A percentile compares a stretch with the other conserved stretches of the same genome.
These are phyloP conservation scores for Heliamphora exappendiculata DNA, from an alignment of 148 eudicot genomes.

Conservation along the genomic window DNA sequence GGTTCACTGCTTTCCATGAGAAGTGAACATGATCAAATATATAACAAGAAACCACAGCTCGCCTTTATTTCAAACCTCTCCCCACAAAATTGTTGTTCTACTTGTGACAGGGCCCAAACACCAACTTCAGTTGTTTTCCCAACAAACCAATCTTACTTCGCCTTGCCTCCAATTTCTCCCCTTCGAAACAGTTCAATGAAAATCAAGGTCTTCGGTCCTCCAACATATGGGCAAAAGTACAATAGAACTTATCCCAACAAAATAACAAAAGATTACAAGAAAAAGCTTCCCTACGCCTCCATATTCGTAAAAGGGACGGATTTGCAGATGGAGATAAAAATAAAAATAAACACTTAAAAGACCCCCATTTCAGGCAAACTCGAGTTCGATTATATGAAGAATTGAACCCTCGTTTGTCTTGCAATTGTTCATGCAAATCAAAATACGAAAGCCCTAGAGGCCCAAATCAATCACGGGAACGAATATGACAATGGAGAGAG, in stretches of 20 bases:
- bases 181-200: too few species aligned
- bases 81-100: background rate
- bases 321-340: constrained; percentile 9
- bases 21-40: constrained; percentile 50
- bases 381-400: background rate
- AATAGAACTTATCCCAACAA: too few species aligned
- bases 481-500: background rate
- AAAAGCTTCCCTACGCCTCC: constrained; percentile 19
- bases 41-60: constrained; percentile 14
- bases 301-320: constrained; percentile 18
- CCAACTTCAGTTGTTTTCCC: background rate
- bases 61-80: constrained; percentile 9
- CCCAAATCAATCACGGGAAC: background rate
- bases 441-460: background rate
- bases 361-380: constrained; percentile 11
- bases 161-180: background rate
- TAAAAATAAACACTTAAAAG: constrained; percentile 10
- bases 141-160: background rate
- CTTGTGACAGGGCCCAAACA: background rate
- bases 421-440: background rate
- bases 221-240: too few species aligned
- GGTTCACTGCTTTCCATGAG: constrained; percentile 96
- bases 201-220: too few species aligned
- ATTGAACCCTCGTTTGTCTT: constrained; percentile 1
- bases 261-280: background rate